Conservation (phyloP, 2,329 filamentous ascomycete genomes). For the Pestalotiopsis sp. region DNA sequence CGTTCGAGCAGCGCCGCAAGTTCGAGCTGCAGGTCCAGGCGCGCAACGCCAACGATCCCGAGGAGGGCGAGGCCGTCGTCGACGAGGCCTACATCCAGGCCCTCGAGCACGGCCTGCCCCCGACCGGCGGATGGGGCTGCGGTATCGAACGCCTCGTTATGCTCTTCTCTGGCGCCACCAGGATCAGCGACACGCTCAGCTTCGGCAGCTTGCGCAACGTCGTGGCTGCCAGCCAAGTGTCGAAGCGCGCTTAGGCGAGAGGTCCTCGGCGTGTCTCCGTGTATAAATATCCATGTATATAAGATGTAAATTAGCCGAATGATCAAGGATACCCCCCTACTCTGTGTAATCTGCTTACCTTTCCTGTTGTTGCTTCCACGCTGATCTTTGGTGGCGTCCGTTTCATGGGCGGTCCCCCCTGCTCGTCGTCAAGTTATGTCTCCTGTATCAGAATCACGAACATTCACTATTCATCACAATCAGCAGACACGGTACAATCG, state of each 20-base stretch:
- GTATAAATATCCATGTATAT: neutral
- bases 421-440: neutral
- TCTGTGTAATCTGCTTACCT: neutral
- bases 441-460: neutral
- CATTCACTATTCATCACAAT: neutral
- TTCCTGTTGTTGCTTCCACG: neutral
- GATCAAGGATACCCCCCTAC: neutral
- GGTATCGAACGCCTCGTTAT: conserved; percentile 91
- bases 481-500: neutral
- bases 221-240: conserved; percentile 38
- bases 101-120: conserved; percentile 87
- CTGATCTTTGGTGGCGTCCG: neutral
- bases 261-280: neutral
- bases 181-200: conserved; percentile 83
- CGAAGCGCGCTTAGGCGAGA: neutral
- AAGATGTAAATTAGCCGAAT: conserved; percentile 11
- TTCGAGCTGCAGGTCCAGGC: conserved; percentile 59
- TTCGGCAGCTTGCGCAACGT: conserved; percentile 84
- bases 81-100: conserved; percentile 86
- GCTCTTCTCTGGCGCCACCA: conserved; percentile 77
- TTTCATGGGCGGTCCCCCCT: neutral
- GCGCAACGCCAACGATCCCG: conserved; percentile 43
- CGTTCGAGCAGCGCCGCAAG: conserved; percentile 82
- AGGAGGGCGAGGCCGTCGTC: conserved; percentile 49
- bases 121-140: conserved; percentile 95